phyloP scores from a whole-genome alignment of 2,329 filamentous ascomycete species.

The Aspergillus novofumigatus region DNA sequence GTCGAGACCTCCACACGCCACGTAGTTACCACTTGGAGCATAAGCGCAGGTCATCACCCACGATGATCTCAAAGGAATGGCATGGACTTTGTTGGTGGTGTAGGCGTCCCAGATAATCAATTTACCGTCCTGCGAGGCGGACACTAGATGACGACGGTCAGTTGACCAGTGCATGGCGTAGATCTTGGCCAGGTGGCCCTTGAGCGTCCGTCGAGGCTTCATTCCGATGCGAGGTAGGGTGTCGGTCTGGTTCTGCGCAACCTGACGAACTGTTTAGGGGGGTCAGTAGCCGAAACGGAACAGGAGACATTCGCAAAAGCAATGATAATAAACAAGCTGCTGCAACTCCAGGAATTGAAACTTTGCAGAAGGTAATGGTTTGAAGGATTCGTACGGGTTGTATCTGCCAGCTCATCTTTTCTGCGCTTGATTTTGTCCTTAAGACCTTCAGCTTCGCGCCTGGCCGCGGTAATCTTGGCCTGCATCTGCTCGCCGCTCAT shows the following conservation, averaged over 20 bases:
- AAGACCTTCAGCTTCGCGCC: slow-evolving; percentile 93
- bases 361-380: slow-evolving; percentile 1
- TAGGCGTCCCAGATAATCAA: slow-evolving; percentile 99
- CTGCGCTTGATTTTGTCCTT: slow-evolving; percentile 99
- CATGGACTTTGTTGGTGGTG: slow-evolving; percentile 99
- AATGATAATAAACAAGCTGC: neutral
- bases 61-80: slow-evolving; percentile 92
- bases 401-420: slow-evolving; percentile 99
- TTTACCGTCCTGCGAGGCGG: slow-evolving; percentile 97
- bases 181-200: slow-evolving; percentile 97
- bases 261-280: slow-evolving; percentile 68
- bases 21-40: slow-evolving; percentile 95
- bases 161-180: slow-evolving; percentile 99
- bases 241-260: slow-evolving; percentile 89
- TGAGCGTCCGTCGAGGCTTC: slow-evolving; percentile 95
- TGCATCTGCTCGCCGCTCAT: slow-evolving; percentile 66
- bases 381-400: slow-evolving; percentile 70
- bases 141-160: slow-evolving; percentile 92
- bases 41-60: slow-evolving; percentile 99
- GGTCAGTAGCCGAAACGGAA: slow-evolving; percentile 23
- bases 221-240: slow-evolving; percentile 88
- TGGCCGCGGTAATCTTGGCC: slow-evolving; percentile 84
- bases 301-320: neutral
- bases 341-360: neutral
- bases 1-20: slow-evolving; percentile 96